These are phyloP conservation scores for Oryza meridionalis DNA, from an alignment of 176 grass and related monocot genomes.

Conservation along the genomic window DNA sequence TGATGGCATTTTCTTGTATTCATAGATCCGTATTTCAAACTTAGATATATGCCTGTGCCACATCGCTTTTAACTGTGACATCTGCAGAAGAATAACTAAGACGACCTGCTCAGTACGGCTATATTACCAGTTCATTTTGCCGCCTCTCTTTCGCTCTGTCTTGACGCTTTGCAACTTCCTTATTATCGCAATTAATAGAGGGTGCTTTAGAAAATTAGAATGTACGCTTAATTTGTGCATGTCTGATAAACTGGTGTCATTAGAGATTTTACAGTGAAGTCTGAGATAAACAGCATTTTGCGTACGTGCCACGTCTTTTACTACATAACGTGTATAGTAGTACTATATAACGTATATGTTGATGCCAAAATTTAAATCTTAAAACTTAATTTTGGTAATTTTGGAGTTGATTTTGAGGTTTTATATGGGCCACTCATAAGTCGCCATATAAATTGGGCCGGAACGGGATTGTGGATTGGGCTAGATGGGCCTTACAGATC, in stretches of 20 bases:
- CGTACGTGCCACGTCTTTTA: too few species aligned
- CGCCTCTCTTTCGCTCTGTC: not conserved
- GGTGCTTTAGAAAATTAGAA: not conserved
- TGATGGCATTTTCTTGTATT: conserved; percentile 40
- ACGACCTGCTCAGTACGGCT: conserved; percentile 3
- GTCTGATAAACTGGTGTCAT: not conserved
- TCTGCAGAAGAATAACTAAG: conserved; percentile 44
- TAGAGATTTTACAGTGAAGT: too few species aligned
- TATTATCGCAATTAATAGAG: conserved; percentile 6
- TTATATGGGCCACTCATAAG: too few species aligned
- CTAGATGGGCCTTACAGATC: not conserved
- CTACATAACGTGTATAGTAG: too few species aligned
- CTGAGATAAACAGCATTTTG: too few species aligned
- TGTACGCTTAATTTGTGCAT: not conserved
- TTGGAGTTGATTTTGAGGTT: too few species aligned
- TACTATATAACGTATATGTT: too few species aligned
- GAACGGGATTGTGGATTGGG: not conserved
- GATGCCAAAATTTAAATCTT: too few species aligned
- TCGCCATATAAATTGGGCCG: too few species aligned
- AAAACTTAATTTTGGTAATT: too few species aligned
- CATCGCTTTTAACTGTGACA: conserved; percentile 38
- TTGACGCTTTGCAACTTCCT: not conserved
- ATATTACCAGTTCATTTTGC: conserved; percentile 19
- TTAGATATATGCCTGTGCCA: conserved; percentile 36
- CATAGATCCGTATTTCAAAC: conserved; percentile 35